Evolutionary conservation across 768 basidiomycete genomes (phyloP).

Genomic region (Cystobasidium ongulense): DNA sequence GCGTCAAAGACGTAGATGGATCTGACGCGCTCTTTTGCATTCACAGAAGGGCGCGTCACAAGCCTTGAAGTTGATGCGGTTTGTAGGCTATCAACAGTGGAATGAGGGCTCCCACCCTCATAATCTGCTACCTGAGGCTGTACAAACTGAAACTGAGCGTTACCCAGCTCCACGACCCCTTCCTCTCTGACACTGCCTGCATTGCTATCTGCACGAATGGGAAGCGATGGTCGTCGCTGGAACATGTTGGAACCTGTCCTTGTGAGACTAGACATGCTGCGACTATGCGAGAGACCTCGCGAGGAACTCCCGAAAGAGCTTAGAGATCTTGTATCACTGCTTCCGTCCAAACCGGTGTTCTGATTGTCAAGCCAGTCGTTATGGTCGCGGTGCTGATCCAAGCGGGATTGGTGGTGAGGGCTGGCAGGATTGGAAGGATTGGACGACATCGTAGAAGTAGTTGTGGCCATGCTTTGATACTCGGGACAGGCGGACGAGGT

Average conservation of each 20-base stretch:
- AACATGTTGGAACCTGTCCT: not conserved
- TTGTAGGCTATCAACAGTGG: slow-evolving; percentile 41
- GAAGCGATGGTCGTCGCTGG: slow-evolving; percentile 11
- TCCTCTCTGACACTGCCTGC: not conserved
- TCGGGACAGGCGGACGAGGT: not conserved
- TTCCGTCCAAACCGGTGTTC: not conserved
- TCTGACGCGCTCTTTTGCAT: slow-evolving; percentile 20
- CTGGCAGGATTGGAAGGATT: not conserved
- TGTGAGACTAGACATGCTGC: slow-evolving; percentile 10
- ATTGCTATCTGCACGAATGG: not conserved
- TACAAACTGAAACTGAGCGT: slow-evolving; percentile 15
- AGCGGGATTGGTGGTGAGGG: no score
- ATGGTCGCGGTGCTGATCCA: no score
- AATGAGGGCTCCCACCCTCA: slow-evolving; percentile 38
- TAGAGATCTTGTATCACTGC: not conserved
- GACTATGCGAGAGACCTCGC: not conserved
- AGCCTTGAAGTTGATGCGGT: not conserved
- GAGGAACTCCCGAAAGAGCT: not conserved
- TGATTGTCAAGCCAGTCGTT: not conserved
- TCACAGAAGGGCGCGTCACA: slow-evolving; percentile 7
- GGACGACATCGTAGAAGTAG: not conserved
- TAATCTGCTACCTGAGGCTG: not conserved
- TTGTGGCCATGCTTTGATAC: not conserved
- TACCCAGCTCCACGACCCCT: not conserved
- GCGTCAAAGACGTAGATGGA: slow-evolving; percentile 7